Conservation (phyloP, 345 rosid genomes). For the Boechera divaricarpa region DNA sequence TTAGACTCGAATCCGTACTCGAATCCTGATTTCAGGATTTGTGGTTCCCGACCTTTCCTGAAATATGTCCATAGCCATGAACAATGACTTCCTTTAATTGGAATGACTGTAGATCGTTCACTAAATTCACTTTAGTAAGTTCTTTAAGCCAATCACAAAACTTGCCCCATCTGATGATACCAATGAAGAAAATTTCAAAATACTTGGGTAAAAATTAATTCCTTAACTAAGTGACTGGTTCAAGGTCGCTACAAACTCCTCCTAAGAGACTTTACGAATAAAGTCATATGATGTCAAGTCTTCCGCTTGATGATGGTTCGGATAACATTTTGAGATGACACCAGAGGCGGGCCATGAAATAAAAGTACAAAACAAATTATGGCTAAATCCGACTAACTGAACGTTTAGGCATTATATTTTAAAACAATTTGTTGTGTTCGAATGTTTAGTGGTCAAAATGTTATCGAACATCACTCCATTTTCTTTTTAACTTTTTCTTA, state of each 20-base stretch:
- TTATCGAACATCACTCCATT: slow-evolving; percentile 1
- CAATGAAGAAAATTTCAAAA: not conserved
- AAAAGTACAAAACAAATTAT: not conserved
- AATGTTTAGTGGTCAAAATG: slow-evolving; percentile 33
- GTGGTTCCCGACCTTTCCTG: not conserved
- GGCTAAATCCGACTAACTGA: not conserved
- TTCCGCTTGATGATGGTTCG: not conserved
- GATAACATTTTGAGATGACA: not conserved
- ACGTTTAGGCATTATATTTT: not conserved
- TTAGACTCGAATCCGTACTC: not conserved
- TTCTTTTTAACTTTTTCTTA: not conserved
- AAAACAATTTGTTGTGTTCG: slow-evolving; percentile 13
- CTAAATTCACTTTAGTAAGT: too few species aligned
- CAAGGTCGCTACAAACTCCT: not conserved
- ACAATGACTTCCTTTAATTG: not conserved
- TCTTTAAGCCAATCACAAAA: not conserved
- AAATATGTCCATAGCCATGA: not conserved
- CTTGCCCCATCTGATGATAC: not conserved
- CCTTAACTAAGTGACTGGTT: not conserved
- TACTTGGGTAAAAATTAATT: not conserved
- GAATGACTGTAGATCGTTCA: not conserved
- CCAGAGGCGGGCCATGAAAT: not conserved
- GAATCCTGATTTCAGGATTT: not conserved
- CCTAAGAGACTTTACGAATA: not conserved
- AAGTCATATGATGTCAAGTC: not conserved